These are phyloP conservation scores for Narthecium ossifragum DNA, from an alignment of 106 monocot species.

Conservation along the genomic window DNA sequence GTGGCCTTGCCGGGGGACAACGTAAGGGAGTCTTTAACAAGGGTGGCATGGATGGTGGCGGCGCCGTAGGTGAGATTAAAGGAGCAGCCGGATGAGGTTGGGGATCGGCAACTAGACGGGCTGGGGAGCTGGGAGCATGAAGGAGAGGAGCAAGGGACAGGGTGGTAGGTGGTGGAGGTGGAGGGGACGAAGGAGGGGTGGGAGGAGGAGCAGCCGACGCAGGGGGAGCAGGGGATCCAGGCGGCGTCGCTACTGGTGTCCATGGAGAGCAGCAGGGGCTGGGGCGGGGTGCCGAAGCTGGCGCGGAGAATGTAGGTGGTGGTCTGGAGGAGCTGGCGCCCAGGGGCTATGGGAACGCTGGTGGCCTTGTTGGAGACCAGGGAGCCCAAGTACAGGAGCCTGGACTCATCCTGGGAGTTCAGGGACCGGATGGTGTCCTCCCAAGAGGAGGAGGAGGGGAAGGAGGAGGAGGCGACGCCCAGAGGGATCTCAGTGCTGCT, in stretches of 20 bases:
- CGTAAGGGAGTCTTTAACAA: slow-evolving; percentile 52
- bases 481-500: too few species aligned
- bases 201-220: slow-evolving; percentile 19
- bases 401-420: background rate
- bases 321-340: slow-evolving; percentile 10
- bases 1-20: slow-evolving; percentile 45
- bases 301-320: slow-evolving; percentile 23
- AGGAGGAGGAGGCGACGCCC: too few species aligned
- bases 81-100: too few species aligned
- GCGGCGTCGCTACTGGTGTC: slow-evolving; percentile 32
- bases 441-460: background rate
- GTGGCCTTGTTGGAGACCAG: background rate
- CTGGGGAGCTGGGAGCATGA: too few species aligned
- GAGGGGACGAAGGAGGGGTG: slow-evolving; percentile 21
- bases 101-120: too few species aligned
- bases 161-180: too few species aligned
- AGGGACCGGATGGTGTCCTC: slow-evolving; percentile 1
- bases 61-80: too few species aligned
- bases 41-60: slow-evolving; percentile 35
- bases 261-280: slow-evolving; percentile 20
- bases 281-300: slow-evolving; percentile 23
- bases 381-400: background rate
- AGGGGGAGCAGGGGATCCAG: slow-evolving; percentile 39
- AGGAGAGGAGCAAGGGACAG: too few species aligned
- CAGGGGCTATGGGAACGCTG: slow-evolving; percentile 1